Evolutionary conservation across 2,329 filamentous ascomycete species (phyloP).

Genomic region (Verruconis gallopava): DNA sequence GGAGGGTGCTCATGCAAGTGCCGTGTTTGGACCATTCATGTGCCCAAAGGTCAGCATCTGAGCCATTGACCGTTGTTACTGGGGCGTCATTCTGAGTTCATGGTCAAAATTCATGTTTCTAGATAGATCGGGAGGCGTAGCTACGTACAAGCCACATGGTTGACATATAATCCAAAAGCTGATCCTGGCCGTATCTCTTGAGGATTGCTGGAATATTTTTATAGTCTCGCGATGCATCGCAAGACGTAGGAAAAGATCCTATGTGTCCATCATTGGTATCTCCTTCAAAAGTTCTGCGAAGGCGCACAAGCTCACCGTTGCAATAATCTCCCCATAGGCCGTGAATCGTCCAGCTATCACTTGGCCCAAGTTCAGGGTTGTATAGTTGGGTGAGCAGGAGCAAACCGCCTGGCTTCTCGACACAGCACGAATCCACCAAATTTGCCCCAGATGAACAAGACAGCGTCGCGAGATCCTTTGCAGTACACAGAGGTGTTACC

Average conservation of each 20-base stretch:
- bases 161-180: slow-evolving; percentile 1
- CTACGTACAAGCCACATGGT: slow-evolving; percentile 5
- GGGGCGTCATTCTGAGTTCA: slow-evolving; percentile 9
- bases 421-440: slow-evolving; percentile 7
- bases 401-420: slow-evolving; percentile 8
- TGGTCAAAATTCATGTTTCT: background rate
- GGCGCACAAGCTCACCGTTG: slow-evolving; percentile 2
- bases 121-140: background rate
- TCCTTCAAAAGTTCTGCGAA: too few relatives aligned
- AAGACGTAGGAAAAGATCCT: slow-evolving; percentile 8
- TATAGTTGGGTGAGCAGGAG: slow-evolving; percentile 8
- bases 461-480: background rate
- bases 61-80: slow-evolving; percentile 3
- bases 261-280: background rate
- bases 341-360: slow-evolving; percentile 8
- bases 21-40: slow-evolving; percentile 57
- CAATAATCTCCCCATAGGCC: slow-evolving; percentile 9
- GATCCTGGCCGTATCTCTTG: background rate
- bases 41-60: slow-evolving; percentile 39
- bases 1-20: slow-evolving; percentile 58
- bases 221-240: slow-evolving; percentile 7
- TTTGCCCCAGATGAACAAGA: background rate
- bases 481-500: background rate
- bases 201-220: slow-evolving; percentile 4
- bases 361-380: slow-evolving; percentile 8